Evolutionary conservation across 352 stramenopile species (phyloP).

Genomic region (Globisporangium echinulatum): DNA sequence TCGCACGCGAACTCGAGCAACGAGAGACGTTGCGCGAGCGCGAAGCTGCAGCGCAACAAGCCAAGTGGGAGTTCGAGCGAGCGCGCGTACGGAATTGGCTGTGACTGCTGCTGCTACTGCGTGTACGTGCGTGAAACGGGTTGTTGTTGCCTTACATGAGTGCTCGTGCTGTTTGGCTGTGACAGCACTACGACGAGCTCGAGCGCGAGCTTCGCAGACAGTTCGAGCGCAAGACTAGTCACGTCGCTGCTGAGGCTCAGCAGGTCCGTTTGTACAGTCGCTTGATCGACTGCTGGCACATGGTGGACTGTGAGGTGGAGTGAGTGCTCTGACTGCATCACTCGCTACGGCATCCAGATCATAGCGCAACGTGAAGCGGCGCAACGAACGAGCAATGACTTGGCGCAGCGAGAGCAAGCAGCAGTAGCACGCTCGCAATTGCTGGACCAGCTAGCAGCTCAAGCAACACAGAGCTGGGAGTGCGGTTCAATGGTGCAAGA

Average conservation of each 20-base stretch:
- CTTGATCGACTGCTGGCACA: no score
- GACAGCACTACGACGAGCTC: conserved; percentile 1
- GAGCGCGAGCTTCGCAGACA: conserved; percentile 3
- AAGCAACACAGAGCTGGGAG: conserved; percentile 1
- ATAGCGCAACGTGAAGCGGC: not conserved
- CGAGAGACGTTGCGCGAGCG: not conserved
- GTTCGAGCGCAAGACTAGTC: conserved; percentile 1
- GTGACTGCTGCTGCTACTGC: no score
- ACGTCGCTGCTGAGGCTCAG: not conserved
- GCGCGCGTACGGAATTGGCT: conserved; percentile 4
- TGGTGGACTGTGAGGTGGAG: no score
- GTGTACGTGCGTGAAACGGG: not conserved
- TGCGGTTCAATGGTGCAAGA: not conserved
- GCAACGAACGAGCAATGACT: not conserved
- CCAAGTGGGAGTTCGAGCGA: conserved; percentile 11
- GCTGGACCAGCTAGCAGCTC: not conserved
- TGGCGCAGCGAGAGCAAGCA: not conserved
- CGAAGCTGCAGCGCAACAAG: not conserved
- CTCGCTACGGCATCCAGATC: no score
- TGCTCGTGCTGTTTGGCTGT: not conserved
- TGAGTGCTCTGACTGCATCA: no score
- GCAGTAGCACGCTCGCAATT: not conserved
- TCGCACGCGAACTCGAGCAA: conserved; percentile 16
- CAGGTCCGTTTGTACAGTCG: conserved; percentile 5
- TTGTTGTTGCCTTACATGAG: not conserved